Evolutionary conservation across 768 basidiomycete species (phyloP), one percentile per base, ranked within the genome.

Genomic region (Suillus variegatus): DNA sequence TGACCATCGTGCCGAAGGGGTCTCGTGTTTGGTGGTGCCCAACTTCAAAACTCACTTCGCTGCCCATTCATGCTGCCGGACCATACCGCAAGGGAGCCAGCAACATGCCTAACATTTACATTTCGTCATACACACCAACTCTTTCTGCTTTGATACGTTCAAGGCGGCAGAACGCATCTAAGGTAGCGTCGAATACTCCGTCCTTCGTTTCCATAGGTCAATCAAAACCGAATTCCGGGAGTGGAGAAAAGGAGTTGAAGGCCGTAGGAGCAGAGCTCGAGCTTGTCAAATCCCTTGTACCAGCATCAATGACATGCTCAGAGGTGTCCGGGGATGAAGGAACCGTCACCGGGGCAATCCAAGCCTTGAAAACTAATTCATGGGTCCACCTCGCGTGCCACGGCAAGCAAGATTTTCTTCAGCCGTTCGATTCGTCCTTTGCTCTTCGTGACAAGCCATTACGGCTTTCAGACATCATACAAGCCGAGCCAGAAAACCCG

Each of bases 51-150:
- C 60, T 77, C 25, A 66, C 73, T 3, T 69, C 75, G 12, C 66
- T 78, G 38, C 78, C 77, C 3, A 62, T 78, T 49, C 78, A 78
- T 41, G 77, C 73, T 1, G 72, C 78, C 1, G 78, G 78, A 1
- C 67, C 73, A 6, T 77, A 73, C 51, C 70, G 70, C 62, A 66
- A 64, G 25, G 61, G 65, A 16, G 61, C 35, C 0, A 32, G 36
- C 12, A 68, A 67, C 61, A 55, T 70, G 61, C 10, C 68, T 1
- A 64, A 68, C 49, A 51, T 75, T 9, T 70, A 72, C 52, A 32
- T 78, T 41, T 78, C 78, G 7, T 78, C 77, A 13, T 78, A 78
- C 60, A 79, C 76, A 7, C 77, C 78, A 0, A 74, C 75, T 0
- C 22, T 78, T 3, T 63, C 69, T 10, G 75, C 78, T 6, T 69